Evolutionary conservation across 495 filamentous ascomycete species (phyloP), one percentile per base, ranked within the genome.

Genomic region (Lasiosphaeriaceae sp.): DNA sequence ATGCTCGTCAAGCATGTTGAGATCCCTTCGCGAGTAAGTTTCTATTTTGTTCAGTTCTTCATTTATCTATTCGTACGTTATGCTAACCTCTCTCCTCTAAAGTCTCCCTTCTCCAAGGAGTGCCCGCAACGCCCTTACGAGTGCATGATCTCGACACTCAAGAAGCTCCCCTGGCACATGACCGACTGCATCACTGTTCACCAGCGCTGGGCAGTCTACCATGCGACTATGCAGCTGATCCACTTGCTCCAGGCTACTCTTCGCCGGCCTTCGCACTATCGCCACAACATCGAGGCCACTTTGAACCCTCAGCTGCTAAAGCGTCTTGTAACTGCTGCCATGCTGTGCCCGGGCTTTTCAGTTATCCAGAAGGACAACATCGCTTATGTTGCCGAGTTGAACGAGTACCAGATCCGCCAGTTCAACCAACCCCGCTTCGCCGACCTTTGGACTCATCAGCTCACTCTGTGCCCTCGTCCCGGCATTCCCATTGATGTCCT

Each of bases 61-160:
- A 5, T 11, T 17, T 19, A 37, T 21, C 31, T 54, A 23, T 11
- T 35, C 47, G 7, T 24, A 11, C 11, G 16, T 12, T 52, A 4
- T 34, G 19, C 47, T 54, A 37, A 55, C 66, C 34, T 69, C 47
- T 44, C 8, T n/a, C n/a, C 39, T 2, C 20, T 12, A 21, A 50
- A 90, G 87, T 85, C 84, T 45, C 79, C 80, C 1, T 92, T 85
- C 62, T 77, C 82, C 3, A 71, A 70, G 26, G 81, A 86, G 53
- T 87, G 84, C 55, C 83, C 82, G 6, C 85, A 91, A 70, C 85
- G 89, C 1, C 80, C 84, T 11, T 92, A 83, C 59, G 90, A 94
- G 73, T 86, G 79, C 39, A 78, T 89, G 65, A 88, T 90, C 59
- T 88, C 83, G 59, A 89, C 85, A 0, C 72, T 94, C 50, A 80